Evolutionary conservation across 306 rosid species (phyloP), one percentile per base, ranked within the genome.

Genomic region (Senna siamea): DNA sequence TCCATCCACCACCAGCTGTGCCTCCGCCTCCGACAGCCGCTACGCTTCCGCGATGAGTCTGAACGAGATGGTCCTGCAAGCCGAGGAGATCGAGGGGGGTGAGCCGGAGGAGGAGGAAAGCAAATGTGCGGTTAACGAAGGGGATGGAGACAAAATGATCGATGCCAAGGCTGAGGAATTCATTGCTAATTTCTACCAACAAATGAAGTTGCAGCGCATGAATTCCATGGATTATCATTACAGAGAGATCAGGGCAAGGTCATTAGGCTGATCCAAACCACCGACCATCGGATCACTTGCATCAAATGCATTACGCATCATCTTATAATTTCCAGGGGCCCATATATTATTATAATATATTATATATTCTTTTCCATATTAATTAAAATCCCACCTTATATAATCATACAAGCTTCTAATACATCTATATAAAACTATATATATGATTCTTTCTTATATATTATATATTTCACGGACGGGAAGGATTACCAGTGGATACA

Each of bases 161-260:
- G 97, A 93, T 73, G 76, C 58, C 4, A 93, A 85, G 70, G 98
- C 96, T 0, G 97, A 93, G 2, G 88, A 84, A 66, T 90, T 89
- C 71, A 93, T 93, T 15, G 87, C 93, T 35, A 84, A 80, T 13
- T 91, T 93, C 75, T 93, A 93, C 12, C 3, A 78, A 13, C 84
- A 93, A 54, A 93, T 93, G 78, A 84, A 22, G 78, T 73, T 87
- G 79, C 97, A 93, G 57, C 86, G 81, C 12, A 3, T 56, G 75
- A 20, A 83, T 38, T 69, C 71, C 11, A 37, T 23, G 3, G 74
- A 86, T 62, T 40, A 23, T n/a, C n/a, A n/a, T 57, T 78, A 80
- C 63, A n/a, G 41, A 0, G 84, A 76, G 78, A 77, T 74, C 61
- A 82, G 53, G n/a, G 13, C 54, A 15, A 88, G 89, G 83, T 87